Conservation (phyloP, 306 rosid species). For the Rosa lucieae region DNA sequence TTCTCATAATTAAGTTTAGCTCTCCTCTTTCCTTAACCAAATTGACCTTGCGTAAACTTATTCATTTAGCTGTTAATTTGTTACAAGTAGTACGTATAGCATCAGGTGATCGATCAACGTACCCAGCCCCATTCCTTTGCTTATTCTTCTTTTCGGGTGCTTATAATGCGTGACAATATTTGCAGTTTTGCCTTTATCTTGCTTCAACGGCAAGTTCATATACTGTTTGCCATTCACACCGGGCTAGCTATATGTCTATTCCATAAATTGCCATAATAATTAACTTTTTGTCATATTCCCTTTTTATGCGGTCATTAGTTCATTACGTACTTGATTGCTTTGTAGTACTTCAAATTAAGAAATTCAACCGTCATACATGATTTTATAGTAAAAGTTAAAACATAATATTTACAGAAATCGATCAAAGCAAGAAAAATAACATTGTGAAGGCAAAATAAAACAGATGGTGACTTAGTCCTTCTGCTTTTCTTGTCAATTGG, state of each 20-base stretch:
- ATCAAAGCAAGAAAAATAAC: no score
- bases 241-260: neutral
- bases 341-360: neutral
- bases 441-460: no score
- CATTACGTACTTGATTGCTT: neutral
- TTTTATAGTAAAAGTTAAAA: no score
- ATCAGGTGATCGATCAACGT: neutral
- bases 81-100: neutral
- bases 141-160: neutral
- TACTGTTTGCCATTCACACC: neutral
- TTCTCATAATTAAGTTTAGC: neutral
- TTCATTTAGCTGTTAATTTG: neutral
- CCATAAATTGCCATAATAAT: neutral
- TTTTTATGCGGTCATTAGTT: neutral
- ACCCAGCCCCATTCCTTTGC: neutral
- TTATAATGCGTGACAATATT: neutral
- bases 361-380: no score
- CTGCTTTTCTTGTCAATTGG: no score
- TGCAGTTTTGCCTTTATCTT: neutral
- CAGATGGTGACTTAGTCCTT: no score
- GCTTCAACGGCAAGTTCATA: neutral
- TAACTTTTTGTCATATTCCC: neutral
- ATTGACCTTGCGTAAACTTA: neutral
- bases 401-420: no score
- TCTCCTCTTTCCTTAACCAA: neutral